A percentile compares a stretch with the other conserved stretches of the same genome.
phyloP scores from a whole-genome alignment of 1,284 basidiomycete genomes.

The Dichomitus squalens region DNA sequence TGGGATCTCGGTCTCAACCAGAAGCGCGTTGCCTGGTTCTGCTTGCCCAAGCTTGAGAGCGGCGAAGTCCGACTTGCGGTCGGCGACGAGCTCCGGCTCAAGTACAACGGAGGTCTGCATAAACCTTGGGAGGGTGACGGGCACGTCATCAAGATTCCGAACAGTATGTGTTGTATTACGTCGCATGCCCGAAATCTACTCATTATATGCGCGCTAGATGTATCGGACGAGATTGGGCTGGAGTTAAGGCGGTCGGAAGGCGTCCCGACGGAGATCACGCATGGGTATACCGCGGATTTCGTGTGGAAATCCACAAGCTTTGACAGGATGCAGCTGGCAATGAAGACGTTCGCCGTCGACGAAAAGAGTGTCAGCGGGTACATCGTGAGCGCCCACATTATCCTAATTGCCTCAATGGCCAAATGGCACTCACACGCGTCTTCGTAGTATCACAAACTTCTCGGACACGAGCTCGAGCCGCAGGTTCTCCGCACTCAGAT shows the following conservation, averaged over 20 bases:
- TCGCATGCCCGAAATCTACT: conserved; percentile 1
- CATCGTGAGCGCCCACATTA: conserved; percentile 64
- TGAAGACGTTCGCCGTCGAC: conserved; percentile 99
- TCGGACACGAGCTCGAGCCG: conserved; percentile 94
- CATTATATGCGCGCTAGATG: conserved; percentile 57
- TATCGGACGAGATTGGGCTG: conserved; percentile 96
- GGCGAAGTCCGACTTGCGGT: conserved; percentile 97
- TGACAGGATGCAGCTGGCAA: conserved; percentile 97
- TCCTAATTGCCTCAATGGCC: conserved; percentile 2
- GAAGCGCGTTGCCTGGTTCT: conserved; percentile 97
- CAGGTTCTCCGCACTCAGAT: conserved; percentile 90
- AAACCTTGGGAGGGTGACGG: conserved; percentile 97
- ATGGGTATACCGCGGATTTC: conserved; percentile 96
- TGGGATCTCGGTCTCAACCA: conserved; percentile 99
- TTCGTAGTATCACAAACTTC: conserved; percentile 91
- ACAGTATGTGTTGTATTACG: conserved; percentile 63
- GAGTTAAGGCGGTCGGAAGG: conserved; percentile 91
- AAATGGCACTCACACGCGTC: conserved; percentile 14
- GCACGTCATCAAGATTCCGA: conserved; percentile 99
- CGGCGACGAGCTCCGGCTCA: conserved; percentile 92
- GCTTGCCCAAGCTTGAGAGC: conserved; percentile 94
- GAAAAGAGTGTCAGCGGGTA: conserved; percentile 99
- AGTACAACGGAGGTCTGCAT: conserved; percentile 88
- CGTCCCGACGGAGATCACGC: conserved; percentile 94
- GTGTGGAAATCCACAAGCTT: conserved; percentile 99